Evolutionary conservation across 164 flowering plant genomes (phyloP), one percentile per base, ranked within the genome.

Genomic region (Nymphaea colorata): DNA sequence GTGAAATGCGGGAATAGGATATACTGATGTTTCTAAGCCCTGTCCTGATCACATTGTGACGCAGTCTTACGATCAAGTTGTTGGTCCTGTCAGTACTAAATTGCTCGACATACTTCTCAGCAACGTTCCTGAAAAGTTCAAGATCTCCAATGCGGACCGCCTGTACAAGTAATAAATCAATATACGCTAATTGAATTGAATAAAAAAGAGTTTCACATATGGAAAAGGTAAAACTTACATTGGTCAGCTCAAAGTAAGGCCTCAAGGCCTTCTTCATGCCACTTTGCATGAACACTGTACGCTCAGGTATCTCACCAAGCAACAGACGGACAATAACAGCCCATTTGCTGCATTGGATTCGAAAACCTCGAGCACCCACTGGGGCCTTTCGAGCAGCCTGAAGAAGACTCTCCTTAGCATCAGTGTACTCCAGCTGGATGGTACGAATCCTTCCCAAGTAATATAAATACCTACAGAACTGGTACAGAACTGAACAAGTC

Each of bases 241-340:
- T 94, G 72, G 98, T 94, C 65, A 91, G 90, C 75, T 93, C 98
- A 77, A 93, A 93, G 79, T 93, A 93, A 17, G 98, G 98, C 81
- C 90, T 87, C 75, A 91, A 78, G 70, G 95, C 90, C 73, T 82
- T 85, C 79, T 87, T 92, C 97, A 93, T 93, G 65, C 97, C 97
- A 67, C 83, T 91, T 83, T 93, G 98, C 93, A 88, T 82, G 62
- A 94, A 94, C n/a, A 88, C 84, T 18, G 95, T 91, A 71, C 98
- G 81, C 79, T 94, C 98, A 4, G 98, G 98, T 44, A 93, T 94
- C 74, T 94, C 98, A 47, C 98, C 97, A 17, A 94, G 79, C 61
- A 91, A 78, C 25, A 94, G 68, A 59, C 97, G 91, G 41, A 91
- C 97, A 64, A 91, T 84, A 16, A 91, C 72, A 53, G 94, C 94